Evolutionary conservation across 2,329 filamentous ascomycete genomes (phyloP), one percentile per base, ranked within the genome.

Genomic region (Exophiala bonariae): DNA sequence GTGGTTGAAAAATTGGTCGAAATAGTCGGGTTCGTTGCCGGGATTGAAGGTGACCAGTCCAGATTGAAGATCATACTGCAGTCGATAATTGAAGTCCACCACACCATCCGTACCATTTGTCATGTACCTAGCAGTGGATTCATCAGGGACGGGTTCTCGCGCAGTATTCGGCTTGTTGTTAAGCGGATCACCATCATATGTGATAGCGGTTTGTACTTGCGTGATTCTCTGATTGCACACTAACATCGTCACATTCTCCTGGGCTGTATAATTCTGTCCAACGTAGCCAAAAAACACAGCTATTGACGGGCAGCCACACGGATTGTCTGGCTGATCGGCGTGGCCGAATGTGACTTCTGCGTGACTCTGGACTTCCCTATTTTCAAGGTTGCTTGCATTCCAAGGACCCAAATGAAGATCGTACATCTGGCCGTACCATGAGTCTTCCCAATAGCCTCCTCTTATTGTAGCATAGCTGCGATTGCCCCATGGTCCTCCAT

Each of bases 1-100:
- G 19, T 35, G 41, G 23, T 46, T 30, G 37, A 50, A 50, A 30
- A 50, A 50, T 3, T n/a, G 10, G 23, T 50, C 47, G 26, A 46
- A 31, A n/a, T n/a, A n/a, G 8, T 11, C 37, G n/a, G n/a, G n/a
- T 19, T 11, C 14, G 6, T 11, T 31, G 8, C 28, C n/a, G 28
- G 28, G 9, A 9, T 8, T 9, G n/a, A 31, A 31, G n/a, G 28
- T 31, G 28, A n/a, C n/a, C 28, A 31, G n/a, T n/a, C 28, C 28
- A 31, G 28, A 8, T 9, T 8, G 9, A 8, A 31, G 8, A 31
- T 31, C 9, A 8, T 31, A 8, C 9, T 9, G 8, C 28, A n/a
- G 9, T n/a, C 9, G 8, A n/a, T 9, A 31, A n/a, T 8, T 9
- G 8, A 31, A n/a, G n/a, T n/a, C n/a, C 9, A 9, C 28, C 9